phyloP scores from a whole-genome alignment of 2,329 filamentous ascomycete genomes.

The Trichoderma sp. region DNA sequence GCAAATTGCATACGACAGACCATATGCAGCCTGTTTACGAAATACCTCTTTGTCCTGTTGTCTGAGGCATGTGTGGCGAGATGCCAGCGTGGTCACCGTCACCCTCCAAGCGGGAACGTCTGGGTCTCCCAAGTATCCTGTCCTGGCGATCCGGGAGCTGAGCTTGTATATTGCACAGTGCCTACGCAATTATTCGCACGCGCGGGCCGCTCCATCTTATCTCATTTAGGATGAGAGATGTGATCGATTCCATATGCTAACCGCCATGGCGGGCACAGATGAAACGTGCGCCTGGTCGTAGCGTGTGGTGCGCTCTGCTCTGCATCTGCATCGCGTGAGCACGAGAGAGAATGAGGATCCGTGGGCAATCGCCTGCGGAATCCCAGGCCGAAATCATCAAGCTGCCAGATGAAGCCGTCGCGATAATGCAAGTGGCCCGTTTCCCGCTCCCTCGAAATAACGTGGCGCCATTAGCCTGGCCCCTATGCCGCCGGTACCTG shows the following conservation, averaged over 20 bases:
- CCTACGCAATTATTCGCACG: conserved; percentile 11
- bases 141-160: conserved; percentile 22
- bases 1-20: neutral
- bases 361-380: neutral
- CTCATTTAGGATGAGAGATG: conserved; percentile 19
- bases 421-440: neutral
- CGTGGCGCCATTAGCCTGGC: neutral
- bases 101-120: neutral
- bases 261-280: conserved; percentile 8
- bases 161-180: conserved; percentile 22
- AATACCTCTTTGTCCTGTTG: neutral
- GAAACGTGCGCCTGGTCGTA: neutral
- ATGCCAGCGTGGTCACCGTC: conserved; percentile 11
- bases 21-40: neutral
- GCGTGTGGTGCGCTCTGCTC: neutral
- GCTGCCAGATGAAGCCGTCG: neutral
- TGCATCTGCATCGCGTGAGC: neutral
- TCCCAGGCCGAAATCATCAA: neutral
- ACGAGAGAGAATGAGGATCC: neutral
- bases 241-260: conserved; percentile 20
- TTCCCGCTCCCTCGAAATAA: neutral
- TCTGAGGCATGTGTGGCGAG: neutral
- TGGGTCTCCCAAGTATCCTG: conserved; percentile 14
- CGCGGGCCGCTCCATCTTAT: conserved; percentile 21
- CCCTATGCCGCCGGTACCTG: neutral